phyloP scores from a whole-genome alignment of 495 filamentous ascomycete species.

The Hypomontagnella submonticulosa region DNA sequence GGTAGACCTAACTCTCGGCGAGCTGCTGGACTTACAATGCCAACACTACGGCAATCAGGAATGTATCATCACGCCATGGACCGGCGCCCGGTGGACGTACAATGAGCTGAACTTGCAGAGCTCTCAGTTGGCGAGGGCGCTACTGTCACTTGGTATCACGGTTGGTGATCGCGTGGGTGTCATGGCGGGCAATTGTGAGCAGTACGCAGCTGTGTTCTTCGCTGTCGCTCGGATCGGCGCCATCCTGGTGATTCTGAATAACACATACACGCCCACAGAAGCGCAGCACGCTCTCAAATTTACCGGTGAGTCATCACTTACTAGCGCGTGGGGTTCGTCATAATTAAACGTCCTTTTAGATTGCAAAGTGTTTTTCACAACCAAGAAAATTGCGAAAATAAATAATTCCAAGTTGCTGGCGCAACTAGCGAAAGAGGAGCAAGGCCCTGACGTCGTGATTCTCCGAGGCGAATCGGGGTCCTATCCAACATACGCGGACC shows the following conservation, averaged over 20 bases:
- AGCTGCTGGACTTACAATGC: slow-evolving; percentile 70
- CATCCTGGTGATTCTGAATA: slow-evolving; percentile 75
- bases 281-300: slow-evolving; percentile 71
- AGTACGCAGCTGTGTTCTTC: slow-evolving; percentile 76
- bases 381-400: slow-evolving; percentile 67
- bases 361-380: slow-evolving; percentile 73
- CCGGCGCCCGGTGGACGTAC: slow-evolving; percentile 74
- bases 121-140: slow-evolving; percentile 66
- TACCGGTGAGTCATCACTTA: slow-evolving; percentile 58
- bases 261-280: slow-evolving; percentile 75
- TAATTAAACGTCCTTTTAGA: slow-evolving; percentile 42
- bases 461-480: slow-evolving; percentile 61
- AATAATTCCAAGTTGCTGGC: slow-evolving; percentile 65
- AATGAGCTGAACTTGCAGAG: slow-evolving; percentile 69
- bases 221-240: slow-evolving; percentile 73
- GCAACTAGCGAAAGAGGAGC: slow-evolving; percentile 57
- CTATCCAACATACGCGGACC: slow-evolving; percentile 64
- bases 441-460: slow-evolving; percentile 62
- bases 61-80: slow-evolving; percentile 73
- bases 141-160: slow-evolving; percentile 68
- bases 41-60: slow-evolving; percentile 68
- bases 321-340: neutral
- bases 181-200: slow-evolving; percentile 78
- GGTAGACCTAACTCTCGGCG: slow-evolving; percentile 69
- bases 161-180: slow-evolving; percentile 74